phyloP scores from a whole-genome alignment of 768 basidiomycete genomes.

The Mycena rebaudengoi region DNA sequence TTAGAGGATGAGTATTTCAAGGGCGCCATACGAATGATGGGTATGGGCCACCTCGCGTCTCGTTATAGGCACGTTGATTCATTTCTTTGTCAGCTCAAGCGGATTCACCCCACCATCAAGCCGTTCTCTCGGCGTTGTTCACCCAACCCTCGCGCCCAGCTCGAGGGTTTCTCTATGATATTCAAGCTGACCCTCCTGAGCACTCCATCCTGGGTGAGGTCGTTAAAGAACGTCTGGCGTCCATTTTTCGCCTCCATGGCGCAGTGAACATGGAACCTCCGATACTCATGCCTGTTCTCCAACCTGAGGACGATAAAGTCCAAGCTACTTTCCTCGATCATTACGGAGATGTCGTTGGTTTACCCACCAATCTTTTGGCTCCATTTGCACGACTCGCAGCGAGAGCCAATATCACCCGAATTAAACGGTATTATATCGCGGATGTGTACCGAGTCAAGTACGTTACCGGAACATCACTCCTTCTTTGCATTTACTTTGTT shows the following conservation, averaged over 20 bases:
- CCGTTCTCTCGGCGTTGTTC: conserved; percentile 82
- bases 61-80: background rate
- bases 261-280: conserved; percentile 90
- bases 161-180: conserved; percentile 79
- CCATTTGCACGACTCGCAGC: conserved; percentile 89
- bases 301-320: conserved; percentile 67
- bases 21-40: conserved; percentile 78
- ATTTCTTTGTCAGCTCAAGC: conserved; percentile 69
- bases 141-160: conserved; percentile 71
- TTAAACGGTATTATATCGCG: conserved; percentile 85
- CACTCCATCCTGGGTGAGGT: conserved; percentile 75
- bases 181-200: conserved; percentile 71
- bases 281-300: conserved; percentile 77
- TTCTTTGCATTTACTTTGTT: conserved; percentile 7
- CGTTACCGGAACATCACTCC: background rate
- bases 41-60: conserved; percentile 46
- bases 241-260: conserved; percentile 89
- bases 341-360: conserved; percentile 76
- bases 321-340: conserved; percentile 82
- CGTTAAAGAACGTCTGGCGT: conserved; percentile 77
- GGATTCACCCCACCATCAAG: conserved; percentile 83
- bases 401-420: conserved; percentile 66
- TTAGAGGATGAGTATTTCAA: conserved; percentile 90
- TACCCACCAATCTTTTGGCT: conserved; percentile 76
- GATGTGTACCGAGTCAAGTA: conserved; percentile 78